A percentile compares a stretch with the other conserved stretches of the same genome.
These are phyloP conservation scores for Lactifluus echinatus DNA, from an alignment of 768 basidiomycete genomes.

Conservation along the genomic window DNA sequence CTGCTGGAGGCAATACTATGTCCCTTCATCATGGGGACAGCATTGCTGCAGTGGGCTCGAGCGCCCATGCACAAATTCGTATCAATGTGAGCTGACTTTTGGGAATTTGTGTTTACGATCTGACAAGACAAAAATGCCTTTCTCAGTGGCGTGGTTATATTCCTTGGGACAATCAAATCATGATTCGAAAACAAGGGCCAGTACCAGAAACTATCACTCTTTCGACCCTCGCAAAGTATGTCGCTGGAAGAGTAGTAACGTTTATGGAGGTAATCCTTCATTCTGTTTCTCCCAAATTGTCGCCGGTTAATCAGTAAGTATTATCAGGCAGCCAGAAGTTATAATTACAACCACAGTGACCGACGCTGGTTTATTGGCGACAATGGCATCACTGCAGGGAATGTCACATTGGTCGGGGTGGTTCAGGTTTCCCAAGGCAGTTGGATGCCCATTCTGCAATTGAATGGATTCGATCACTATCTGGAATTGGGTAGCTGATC, in stretches of 20 bases:
- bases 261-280: not conserved
- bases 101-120: not conserved
- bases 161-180: not conserved
- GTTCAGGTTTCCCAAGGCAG: conserved; percentile 12
- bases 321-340: not conserved
- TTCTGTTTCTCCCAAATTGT: not conserved
- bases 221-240: conserved; percentile 6
- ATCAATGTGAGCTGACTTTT: not conserved
- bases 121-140: not conserved
- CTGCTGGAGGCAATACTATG: not conserved
- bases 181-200: not conserved
- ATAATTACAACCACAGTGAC: not conserved
- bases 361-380: not conserved
- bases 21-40: not conserved
- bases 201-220: not conserved
- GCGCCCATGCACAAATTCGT: conserved; percentile 10
- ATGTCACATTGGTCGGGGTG: not conserved
- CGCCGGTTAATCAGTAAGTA: not conserved
- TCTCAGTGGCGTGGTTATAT: conserved; percentile 9
- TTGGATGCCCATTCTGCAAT: conserved; percentile 15
- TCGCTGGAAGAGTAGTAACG: not conserved
- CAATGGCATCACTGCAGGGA: not conserved
- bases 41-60: not conserved
- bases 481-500: too few relatives aligned
- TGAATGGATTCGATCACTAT: not conserved